These are phyloP conservation scores for Pseudozyma thailandica DNA, from an alignment of 1,284 basidiomycete genomes.

Conservation along the genomic window DNA sequence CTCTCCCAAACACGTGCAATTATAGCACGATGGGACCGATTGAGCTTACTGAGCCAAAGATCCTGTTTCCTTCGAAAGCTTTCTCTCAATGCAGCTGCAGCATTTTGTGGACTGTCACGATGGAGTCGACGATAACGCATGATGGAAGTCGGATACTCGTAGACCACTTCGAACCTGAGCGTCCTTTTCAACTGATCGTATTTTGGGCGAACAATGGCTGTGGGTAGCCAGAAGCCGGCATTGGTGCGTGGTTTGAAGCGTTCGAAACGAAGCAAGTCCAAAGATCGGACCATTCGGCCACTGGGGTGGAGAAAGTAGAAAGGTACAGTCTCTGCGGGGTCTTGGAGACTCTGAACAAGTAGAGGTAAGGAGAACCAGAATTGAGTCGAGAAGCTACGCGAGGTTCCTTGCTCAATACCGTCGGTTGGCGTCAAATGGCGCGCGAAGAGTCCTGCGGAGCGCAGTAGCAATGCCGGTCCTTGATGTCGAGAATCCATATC, in stretches of 20 bases:
- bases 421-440: background rate
- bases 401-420: background rate
- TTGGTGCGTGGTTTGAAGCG: background rate
- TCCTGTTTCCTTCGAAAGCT: background rate
- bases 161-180: background rate
- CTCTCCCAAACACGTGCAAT: background rate
- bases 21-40: background rate
- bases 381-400: background rate
- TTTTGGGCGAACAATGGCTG: slow-evolving; percentile 8
- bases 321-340: background rate
- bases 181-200: background rate
- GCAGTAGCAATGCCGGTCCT: background rate
- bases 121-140: background rate
- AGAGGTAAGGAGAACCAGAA: background rate
- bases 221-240: slow-evolving; percentile 11
- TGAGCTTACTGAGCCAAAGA: background rate
- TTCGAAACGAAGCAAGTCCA: slow-evolving; percentile 17
- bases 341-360: background rate
- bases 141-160: background rate
- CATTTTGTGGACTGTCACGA: background rate
- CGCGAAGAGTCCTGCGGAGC: background rate
- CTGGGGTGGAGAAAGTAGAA: background rate
- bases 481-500: background rate
- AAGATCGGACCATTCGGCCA: background rate
- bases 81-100: background rate